Evolutionary conservation across 176 grass and related monocot genomes (phyloP).

Genomic region (Melocanna baccifera): DNA sequence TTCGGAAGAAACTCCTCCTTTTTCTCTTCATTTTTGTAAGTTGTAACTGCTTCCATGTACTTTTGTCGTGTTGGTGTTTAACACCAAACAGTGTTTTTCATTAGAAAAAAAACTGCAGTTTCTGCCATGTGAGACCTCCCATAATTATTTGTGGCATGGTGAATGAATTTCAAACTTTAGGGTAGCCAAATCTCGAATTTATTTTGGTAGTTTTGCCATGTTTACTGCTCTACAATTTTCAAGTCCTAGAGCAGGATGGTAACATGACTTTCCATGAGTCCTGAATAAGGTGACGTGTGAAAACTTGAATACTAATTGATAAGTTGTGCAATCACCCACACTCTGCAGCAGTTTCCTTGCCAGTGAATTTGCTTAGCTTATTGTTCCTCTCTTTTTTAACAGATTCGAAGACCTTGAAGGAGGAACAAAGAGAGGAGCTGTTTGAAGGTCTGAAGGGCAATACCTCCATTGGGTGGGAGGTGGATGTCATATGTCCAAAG

Average conservation of each 20-base stretch:
- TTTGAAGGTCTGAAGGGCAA: conserved; percentile 79
- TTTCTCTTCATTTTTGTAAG: not conserved
- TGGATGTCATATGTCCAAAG: conserved; percentile 90
- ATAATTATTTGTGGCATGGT: not conserved
- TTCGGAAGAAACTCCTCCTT: not conserved
- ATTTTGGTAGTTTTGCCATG: not conserved
- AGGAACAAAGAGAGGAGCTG: conserved; percentile 81
- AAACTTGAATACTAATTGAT: not conserved
- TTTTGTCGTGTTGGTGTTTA: not conserved
- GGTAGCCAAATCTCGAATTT: not conserved
- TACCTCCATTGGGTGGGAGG: conserved; percentile 75
- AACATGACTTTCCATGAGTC: not conserved
- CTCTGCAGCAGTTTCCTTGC: not conserved
- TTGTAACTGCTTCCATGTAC: not conserved
- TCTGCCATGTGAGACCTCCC: conserved; percentile 3
- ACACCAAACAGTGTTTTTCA: not conserved
- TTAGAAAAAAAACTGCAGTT: too few species aligned
- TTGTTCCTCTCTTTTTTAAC: not conserved
- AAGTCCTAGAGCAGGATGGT: not conserved
- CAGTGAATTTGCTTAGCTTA: not conserved
- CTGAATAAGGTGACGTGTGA: not conserved
- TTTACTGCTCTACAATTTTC: not conserved
- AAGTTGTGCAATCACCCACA: not conserved
- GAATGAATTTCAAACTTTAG: not conserved
- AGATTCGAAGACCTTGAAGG: conserved; percentile 98